A percentile compares a stretch with the other conserved stretches of the same genome.
Conservation (phyloP, 495 filamentous ascomycete species). For the Physcia stellaris region DNA sequence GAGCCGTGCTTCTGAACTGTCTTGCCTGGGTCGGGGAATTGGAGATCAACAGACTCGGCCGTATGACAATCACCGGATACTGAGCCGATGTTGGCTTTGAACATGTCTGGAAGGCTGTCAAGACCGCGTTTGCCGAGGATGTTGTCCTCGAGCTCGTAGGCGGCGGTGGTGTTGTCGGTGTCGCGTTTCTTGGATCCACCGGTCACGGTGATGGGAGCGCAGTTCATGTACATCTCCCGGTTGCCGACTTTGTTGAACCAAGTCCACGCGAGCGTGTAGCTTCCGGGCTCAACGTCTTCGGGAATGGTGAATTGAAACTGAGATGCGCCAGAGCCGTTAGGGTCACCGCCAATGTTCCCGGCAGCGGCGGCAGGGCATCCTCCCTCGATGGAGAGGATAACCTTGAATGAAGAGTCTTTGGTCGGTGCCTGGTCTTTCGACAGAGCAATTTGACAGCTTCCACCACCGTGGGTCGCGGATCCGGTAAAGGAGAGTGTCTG, state of each 20-base stretch:
- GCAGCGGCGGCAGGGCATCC: constrained; percentile 50
- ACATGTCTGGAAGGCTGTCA: constrained; percentile 58
- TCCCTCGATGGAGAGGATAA: constrained; percentile 73
- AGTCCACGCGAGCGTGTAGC: constrained; percentile 65
- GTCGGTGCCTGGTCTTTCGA: constrained; percentile 56
- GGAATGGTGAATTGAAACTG: constrained; percentile 37
- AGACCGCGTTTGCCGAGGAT: too few relatives aligned
- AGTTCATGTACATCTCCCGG: constrained; percentile 91
- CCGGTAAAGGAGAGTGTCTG: constrained; percentile 44
- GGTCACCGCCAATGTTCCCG: constrained; percentile 23
- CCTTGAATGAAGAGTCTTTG: constrained; percentile 51
- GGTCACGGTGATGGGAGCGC: constrained; percentile 52
- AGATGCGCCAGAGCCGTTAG: constrained; percentile 12
- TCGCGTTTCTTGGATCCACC: constrained; percentile 22
- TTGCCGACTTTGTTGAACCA: constrained; percentile 89
- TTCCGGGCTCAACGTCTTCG: constrained; percentile 26
- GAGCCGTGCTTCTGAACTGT: too few relatives aligned
- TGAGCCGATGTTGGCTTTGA: constrained; percentile 56
- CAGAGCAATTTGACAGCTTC: constrained; percentile 74
- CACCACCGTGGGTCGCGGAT: constrained; percentile 65
- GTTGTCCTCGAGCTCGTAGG: constrained; percentile 5
- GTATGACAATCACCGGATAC: too few relatives aligned
- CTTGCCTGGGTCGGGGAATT: too few relatives aligned
- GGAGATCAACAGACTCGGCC: too few relatives aligned
- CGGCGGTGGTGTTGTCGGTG: constrained; percentile 19